Evolutionary conservation across 1,284 basidiomycete species (phyloP).

Genomic region (Psilocybe mexicana): DNA sequence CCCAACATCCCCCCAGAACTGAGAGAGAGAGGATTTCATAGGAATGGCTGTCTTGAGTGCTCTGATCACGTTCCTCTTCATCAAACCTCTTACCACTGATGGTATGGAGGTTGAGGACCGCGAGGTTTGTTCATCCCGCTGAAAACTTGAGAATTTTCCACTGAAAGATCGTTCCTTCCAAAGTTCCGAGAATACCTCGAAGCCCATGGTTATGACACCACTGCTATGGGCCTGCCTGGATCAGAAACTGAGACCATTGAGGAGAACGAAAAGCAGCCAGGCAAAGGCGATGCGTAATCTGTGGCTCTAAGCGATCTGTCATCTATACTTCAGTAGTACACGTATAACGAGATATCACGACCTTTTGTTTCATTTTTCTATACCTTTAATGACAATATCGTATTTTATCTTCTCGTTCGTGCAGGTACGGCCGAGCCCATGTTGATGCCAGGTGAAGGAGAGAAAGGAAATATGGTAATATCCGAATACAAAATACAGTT

Average conservation of each 20-base stretch:
- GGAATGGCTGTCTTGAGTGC: slow-evolving; percentile 81
- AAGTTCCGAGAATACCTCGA: slow-evolving; percentile 83
- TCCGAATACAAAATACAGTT: not conserved
- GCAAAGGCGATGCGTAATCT: slow-evolving; percentile 1
- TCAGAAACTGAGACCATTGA: slow-evolving; percentile 16
- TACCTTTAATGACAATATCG: not conserved
- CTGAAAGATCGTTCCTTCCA: not conserved
- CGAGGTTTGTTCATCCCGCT: slow-evolving; percentile 38
- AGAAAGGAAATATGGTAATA: not conserved
- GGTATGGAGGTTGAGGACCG: slow-evolving; percentile 80
- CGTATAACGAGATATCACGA: not conserved
- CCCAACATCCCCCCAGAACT: not conserved
- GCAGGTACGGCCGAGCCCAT: not conserved
- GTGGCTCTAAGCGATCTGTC: not conserved
- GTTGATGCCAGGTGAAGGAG: not conserved
- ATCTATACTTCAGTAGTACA: not conserved
- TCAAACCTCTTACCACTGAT: slow-evolving; percentile 75
- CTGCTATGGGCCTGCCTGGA: slow-evolving; percentile 57
- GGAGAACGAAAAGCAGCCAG: slow-evolving; percentile 22
- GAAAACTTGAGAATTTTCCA: not conserved
- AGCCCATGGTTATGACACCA: slow-evolving; percentile 74
- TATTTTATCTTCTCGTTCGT: not conserved
- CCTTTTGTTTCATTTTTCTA: not conserved
- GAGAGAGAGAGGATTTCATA: slow-evolving; percentile 11
- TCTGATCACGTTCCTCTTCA: slow-evolving; percentile 70